Evolutionary conservation across 2,329 filamentous ascomycete genomes (phyloP).

Genomic region (Colletotrichum somersetense): DNA sequence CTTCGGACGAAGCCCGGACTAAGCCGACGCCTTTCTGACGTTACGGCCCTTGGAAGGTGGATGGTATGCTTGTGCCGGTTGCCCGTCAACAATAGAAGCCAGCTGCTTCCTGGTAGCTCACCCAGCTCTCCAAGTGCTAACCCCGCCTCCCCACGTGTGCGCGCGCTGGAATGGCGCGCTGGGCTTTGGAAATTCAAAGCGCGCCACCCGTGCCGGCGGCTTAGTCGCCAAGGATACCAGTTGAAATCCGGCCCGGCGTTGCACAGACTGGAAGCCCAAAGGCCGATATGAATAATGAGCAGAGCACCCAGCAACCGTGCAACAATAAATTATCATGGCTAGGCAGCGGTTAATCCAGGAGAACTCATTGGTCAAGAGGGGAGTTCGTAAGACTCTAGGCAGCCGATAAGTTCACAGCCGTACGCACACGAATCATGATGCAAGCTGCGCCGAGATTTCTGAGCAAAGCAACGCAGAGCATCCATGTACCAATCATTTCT

Average conservation of each 20-base stretch:
- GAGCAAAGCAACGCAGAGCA: constrained; percentile 2
- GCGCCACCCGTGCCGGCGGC: background rate
- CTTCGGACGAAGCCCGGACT: background rate
- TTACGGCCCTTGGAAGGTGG: background rate
- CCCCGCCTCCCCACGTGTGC: background rate
- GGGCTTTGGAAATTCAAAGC: background rate
- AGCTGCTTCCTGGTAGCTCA: background rate
- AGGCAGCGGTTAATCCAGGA: constrained; percentile 3
- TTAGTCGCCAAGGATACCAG: background rate
- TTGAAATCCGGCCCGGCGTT: background rate
- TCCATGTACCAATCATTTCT: constrained; percentile 7
- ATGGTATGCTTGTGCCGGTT: background rate
- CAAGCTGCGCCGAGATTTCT: background rate
- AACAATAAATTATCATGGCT: background rate
- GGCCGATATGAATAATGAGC: background rate
- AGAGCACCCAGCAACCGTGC: constrained; percentile 11
- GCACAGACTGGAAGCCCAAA: no score
- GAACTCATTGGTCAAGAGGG: background rate
- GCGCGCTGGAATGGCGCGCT: constrained; percentile 9
- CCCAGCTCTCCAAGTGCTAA: background rate
- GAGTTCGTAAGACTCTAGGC: background rate
- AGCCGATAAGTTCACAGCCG: background rate
- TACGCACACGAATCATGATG: background rate
- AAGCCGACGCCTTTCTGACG: background rate
- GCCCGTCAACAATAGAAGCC: background rate